These are phyloP conservation scores for Rasamsonia emersonii DNA, from an alignment of 2,329 filamentous ascomycete species.

Conservation along the genomic window DNA sequence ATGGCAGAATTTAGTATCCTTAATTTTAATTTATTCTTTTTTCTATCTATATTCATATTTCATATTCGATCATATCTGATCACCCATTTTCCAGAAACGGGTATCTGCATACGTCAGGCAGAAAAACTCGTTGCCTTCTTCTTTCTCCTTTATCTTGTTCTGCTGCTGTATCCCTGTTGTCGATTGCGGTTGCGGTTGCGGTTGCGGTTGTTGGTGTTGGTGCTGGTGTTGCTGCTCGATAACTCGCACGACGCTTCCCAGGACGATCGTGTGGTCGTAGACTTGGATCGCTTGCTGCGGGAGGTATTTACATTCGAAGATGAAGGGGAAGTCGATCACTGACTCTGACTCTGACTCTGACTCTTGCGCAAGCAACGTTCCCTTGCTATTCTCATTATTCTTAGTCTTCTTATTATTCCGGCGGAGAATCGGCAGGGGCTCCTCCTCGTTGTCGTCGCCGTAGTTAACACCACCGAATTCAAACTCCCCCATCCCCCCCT, in stretches of 20 bases:
- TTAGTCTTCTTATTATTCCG: slow-evolving; percentile 12
- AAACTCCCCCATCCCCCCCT: slow-evolving; percentile 18
- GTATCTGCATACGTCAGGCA: slow-evolving; percentile 37
- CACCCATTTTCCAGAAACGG: slow-evolving; percentile 34
- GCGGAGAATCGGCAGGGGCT: slow-evolving; percentile 21
- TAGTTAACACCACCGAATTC: slow-evolving; percentile 16
- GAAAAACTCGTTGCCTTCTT: slow-evolving; percentile 11
- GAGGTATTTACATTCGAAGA: slow-evolving; percentile 31
- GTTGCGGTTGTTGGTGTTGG: too few relatives aligned
- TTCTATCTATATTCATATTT: too few relatives aligned
- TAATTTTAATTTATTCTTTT: too few relatives aligned
- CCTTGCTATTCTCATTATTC: background rate
- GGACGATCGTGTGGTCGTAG: slow-evolving; percentile 32
- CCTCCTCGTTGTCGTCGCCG: background rate
- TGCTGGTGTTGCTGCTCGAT: too few relatives aligned
- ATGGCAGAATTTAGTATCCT: too few relatives aligned
- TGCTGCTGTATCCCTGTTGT: too few relatives aligned
- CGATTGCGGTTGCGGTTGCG: slow-evolving; percentile 1
- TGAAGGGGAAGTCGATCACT: slow-evolving; percentile 28
- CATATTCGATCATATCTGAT: slow-evolving; percentile 21
- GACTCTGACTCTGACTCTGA: background rate
- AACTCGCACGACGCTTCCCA: slow-evolving; percentile 24
- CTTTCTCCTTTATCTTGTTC: slow-evolving; percentile 7
- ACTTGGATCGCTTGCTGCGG: slow-evolving; percentile 26
- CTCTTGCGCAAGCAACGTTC: too few relatives aligned